Conservation (phyloP, 345 rosid species). For the Populus pruinosa region DNA sequence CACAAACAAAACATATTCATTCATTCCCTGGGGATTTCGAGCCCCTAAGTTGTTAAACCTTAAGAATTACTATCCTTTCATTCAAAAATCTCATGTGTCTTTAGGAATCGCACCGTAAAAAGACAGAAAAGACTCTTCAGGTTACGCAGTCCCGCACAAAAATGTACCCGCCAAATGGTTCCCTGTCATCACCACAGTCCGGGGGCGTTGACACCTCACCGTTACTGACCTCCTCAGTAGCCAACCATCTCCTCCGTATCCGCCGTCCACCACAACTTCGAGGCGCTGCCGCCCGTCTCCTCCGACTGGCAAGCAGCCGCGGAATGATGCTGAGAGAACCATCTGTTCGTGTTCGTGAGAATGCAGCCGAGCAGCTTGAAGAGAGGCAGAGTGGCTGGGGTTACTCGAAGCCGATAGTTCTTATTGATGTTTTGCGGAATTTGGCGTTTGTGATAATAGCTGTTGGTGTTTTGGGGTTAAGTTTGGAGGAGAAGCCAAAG, state of each 20-base stretch:
- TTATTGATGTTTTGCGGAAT: conserved; percentile 73
- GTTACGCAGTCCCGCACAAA: background rate
- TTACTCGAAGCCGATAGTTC: conserved; percentile 63
- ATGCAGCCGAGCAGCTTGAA: conserved; percentile 90
- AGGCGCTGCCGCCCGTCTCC: conserved; percentile 59
- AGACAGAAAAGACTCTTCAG: too few species aligned
- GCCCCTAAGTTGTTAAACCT: too few species aligned
- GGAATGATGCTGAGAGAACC: conserved; percentile 79
- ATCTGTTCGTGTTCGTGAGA: conserved; percentile 73
- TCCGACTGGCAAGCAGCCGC: conserved; percentile 75
- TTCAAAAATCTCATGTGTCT: background rate
- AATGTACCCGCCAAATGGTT: conserved; percentile 40
- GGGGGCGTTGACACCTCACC: conserved; percentile 47
- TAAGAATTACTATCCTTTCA: background rate
- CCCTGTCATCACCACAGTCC: conserved; percentile 9
- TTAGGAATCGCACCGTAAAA: too few species aligned
- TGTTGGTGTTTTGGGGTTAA: conserved; percentile 42
- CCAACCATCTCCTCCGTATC: conserved; percentile 51
- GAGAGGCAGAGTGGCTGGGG: conserved; percentile 79
- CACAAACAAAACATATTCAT: too few species aligned
- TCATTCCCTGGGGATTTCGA: too few species aligned
- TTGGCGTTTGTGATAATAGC: conserved; percentile 49
- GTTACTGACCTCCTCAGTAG: conserved; percentile 37
- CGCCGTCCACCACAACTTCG: conserved; percentile 59
- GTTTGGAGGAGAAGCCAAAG: conserved; percentile 47